phyloP scores from a whole-genome alignment of 2,329 filamentous ascomycete genomes.

The Ascochyta lentis region DNA sequence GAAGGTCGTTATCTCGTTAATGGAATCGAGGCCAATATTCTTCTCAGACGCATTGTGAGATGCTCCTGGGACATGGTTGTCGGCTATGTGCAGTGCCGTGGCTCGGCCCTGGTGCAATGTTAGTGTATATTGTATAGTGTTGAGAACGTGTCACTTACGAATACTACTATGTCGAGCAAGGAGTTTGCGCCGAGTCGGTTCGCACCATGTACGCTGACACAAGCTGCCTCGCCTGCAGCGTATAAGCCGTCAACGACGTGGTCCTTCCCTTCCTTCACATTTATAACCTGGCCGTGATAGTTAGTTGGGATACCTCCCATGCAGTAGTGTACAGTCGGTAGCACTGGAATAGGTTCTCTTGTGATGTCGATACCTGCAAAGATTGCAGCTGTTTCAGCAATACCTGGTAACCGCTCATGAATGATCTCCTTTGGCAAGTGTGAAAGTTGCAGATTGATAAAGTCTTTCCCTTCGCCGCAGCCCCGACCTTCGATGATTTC shows the following conservation, averaged over 20 bases:
- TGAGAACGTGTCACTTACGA: slow-evolving; percentile 34
- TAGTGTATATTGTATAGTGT: background rate
- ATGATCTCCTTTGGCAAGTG: slow-evolving; percentile 57
- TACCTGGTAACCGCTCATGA: slow-evolving; percentile 56
- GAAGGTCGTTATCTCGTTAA: slow-evolving; percentile 47
- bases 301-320: slow-evolving; percentile 61
- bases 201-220: slow-evolving; percentile 58
- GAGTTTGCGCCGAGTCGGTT: slow-evolving; percentile 59
- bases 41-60: slow-evolving; percentile 44
- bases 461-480: slow-evolving; percentile 55
- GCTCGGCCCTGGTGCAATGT: slow-evolving; percentile 49
- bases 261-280: slow-evolving; percentile 49
- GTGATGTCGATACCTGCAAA: slow-evolving; percentile 60
- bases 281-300: slow-evolving; percentile 56
- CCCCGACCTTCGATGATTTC: slow-evolving; percentile 58
- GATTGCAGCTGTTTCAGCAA: slow-evolving; percentile 59
- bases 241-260: slow-evolving; percentile 55
- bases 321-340: slow-evolving; percentile 60
- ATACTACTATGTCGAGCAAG: slow-evolving; percentile 59
- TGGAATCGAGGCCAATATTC: slow-evolving; percentile 46
- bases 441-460: slow-evolving; percentile 57
- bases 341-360: slow-evolving; percentile 57
- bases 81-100: slow-evolving; percentile 52
- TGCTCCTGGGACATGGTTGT: slow-evolving; percentile 48
- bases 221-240: slow-evolving; percentile 58